phyloP scores from a whole-genome alignment of 2,329 filamentous ascomycete genomes.

The Penicillium sp. region DNA sequence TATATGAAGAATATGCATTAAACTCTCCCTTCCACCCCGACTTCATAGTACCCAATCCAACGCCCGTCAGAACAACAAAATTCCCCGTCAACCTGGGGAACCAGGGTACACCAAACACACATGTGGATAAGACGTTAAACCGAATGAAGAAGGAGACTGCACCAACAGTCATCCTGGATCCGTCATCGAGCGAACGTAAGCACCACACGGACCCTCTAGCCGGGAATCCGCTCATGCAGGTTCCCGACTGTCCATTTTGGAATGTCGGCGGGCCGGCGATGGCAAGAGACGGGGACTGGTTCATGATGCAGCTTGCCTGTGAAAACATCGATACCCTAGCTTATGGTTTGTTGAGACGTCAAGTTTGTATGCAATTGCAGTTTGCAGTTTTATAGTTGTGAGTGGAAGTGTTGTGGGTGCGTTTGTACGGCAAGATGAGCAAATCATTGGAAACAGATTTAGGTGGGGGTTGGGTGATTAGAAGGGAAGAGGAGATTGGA shows the following conservation, averaged over 20 bases:
- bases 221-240: constrained; percentile 7
- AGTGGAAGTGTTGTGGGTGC: neutral
- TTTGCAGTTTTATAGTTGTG: too few species aligned
- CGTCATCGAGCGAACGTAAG: neutral
- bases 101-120: neutral
- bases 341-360: neutral
- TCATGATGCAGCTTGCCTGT: neutral
- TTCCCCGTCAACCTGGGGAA: neutral
- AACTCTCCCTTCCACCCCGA: neutral
- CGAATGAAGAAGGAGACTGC: neutral
- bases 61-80: neutral
- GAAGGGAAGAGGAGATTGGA: too few species aligned
- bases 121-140: neutral
- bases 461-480: too few species aligned
- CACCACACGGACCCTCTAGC: constrained; percentile 1
- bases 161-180: neutral
- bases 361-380: neutral
- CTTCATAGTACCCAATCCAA: neutral
- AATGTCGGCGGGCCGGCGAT: neutral
- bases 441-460: too few species aligned
- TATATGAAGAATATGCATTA: neutral
- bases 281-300: neutral
- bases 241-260: constrained; percentile 7
- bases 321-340: neutral
- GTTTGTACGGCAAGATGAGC: too few species aligned